Conservation (phyloP, 208 protist genomes). For the Trypanosoma rangeli region DNA sequence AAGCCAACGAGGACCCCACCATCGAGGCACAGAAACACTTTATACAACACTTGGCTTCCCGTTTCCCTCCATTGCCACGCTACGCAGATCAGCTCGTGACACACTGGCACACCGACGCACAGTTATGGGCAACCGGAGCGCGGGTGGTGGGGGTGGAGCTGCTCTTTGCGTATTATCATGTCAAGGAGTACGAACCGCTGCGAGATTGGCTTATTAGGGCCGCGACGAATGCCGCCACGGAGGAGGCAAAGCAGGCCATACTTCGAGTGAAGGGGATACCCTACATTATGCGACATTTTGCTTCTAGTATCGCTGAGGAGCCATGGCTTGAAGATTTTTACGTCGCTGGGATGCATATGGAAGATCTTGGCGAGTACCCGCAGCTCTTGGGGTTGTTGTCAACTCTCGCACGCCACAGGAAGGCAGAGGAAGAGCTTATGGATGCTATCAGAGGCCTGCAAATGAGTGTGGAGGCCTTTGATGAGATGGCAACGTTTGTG, state of each 20-base stretch:
- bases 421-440: slow-evolving; percentile 33
- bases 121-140: slow-evolving; percentile 18
- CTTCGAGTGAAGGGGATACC: slow-evolving; percentile 25
- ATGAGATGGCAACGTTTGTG: slow-evolving; percentile 33
- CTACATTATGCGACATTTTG: slow-evolving; percentile 33
- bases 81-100: slow-evolving; percentile 78
- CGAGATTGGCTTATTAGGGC: slow-evolving; percentile 18
- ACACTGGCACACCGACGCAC: slow-evolving; percentile 53
- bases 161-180: slow-evolving; percentile 35
- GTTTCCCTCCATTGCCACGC: slow-evolving; percentile 39
- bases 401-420: slow-evolving; percentile 23
- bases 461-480: slow-evolving; percentile 37
- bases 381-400: slow-evolving; percentile 32
- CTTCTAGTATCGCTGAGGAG: slow-evolving; percentile 17
- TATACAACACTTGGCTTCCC: slow-evolving; percentile 39
- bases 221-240: background rate
- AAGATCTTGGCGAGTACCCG: slow-evolving; percentile 27
- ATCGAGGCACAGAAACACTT: slow-evolving; percentile 57
- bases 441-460: slow-evolving; percentile 20
- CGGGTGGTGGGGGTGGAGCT: slow-evolving; percentile 54
- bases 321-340: slow-evolving; percentile 26
- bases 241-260: slow-evolving; percentile 17
- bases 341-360: slow-evolving; percentile 21
- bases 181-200: slow-evolving; percentile 23
- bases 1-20: slow-evolving; percentile 48